phyloP scores from a whole-genome alignment of 2,329 filamentous ascomycete species.

The Nannizziopsis barbatae region DNA sequence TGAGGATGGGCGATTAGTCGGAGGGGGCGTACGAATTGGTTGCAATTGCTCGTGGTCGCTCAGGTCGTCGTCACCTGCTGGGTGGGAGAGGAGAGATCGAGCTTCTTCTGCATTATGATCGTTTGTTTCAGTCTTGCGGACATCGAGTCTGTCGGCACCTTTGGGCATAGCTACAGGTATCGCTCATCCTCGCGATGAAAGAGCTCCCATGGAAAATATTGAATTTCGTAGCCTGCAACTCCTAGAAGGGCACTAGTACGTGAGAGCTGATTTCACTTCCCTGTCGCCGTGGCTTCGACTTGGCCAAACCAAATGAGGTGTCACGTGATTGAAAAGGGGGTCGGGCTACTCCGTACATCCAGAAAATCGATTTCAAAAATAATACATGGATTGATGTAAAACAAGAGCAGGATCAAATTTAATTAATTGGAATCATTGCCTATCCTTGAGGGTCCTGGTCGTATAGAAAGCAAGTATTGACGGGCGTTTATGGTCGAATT shows the following conservation, averaged over 20 bases:
- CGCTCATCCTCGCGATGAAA: constrained; percentile 13
- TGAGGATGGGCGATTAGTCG: constrained; percentile 31
- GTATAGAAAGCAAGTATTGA: not conserved
- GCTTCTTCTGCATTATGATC: constrained; percentile 25
- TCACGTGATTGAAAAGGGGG: not conserved
- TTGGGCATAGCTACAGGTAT: constrained; percentile 30
- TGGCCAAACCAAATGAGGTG: not conserved
- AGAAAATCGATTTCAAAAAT: too few species aligned
- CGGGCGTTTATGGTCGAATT: too few species aligned
- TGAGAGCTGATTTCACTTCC: too few species aligned
- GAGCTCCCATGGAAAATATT: not conserved
- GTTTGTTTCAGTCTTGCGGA: constrained; percentile 25
- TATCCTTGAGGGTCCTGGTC: too few species aligned
- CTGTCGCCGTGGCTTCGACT: too few species aligned
- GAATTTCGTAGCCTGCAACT: not conserved
- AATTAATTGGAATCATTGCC: too few species aligned
- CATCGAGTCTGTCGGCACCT: constrained; percentile 28
- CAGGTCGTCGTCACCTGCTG: constrained; percentile 21
- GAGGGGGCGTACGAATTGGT: constrained; percentile 10
- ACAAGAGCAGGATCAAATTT: too few species aligned
- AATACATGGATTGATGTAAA: too few species aligned
- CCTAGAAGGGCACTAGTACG: too few species aligned
- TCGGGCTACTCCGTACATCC: not conserved
- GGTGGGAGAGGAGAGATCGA: constrained; percentile 25
- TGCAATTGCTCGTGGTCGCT: constrained; percentile 20